Base-by-base conservation (phyloP, 2,329 filamentous ascomycete species). In the Ophiostoma montium region DNA sequence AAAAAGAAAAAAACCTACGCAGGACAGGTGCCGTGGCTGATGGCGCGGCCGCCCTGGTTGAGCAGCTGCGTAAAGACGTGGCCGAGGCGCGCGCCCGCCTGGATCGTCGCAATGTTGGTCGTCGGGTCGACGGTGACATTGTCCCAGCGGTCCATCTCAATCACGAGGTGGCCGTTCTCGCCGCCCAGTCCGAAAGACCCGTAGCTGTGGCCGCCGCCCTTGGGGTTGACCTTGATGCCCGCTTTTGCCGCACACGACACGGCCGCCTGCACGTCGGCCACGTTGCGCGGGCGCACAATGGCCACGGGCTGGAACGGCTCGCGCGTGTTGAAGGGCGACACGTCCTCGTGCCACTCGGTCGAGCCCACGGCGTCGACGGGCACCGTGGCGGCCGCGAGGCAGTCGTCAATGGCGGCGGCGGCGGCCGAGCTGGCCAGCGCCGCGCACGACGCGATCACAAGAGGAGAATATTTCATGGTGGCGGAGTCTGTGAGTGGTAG, bases 11-110 rank as follows among this genome's bases (percentile, higher is more conserved):
- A 23, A 56, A 71, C 70, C 66, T 8, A 27, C 23, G 23, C 69
- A 3, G 72, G 70, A 53, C 72, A 75, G 1, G 71, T 72, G n/a
- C 72, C 72, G 45, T 75, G 71, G 23, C 68, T 62, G 4, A 76
- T 60, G 2, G 67, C 71, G 13, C 58, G 67, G 55, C 52, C 56
- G 0, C 63, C 64, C 46, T 69, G 62, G 15, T 58, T 56, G 45
- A 62, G 65, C 4, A 72, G 57, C 52, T 68, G 62, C 4, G 52
- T 58, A 0, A 67, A 68, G 7, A 72, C 62, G 46, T 70, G 67
- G 0, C 73, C 74, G 2, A 78, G 61, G 10, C 72, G 62, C 1
- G 72, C 67, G 16, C 74, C 74, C 12, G 67, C 67, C 48, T 73
- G 67, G 13, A 72, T 64, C 19, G 61, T 65, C 0, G 66, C 70